A percentile compares a stretch with the other conserved stretches of the same genome.
Conservation (phyloP, 2,329 filamentous ascomycete species). For the Trichophyton simii region DNA sequence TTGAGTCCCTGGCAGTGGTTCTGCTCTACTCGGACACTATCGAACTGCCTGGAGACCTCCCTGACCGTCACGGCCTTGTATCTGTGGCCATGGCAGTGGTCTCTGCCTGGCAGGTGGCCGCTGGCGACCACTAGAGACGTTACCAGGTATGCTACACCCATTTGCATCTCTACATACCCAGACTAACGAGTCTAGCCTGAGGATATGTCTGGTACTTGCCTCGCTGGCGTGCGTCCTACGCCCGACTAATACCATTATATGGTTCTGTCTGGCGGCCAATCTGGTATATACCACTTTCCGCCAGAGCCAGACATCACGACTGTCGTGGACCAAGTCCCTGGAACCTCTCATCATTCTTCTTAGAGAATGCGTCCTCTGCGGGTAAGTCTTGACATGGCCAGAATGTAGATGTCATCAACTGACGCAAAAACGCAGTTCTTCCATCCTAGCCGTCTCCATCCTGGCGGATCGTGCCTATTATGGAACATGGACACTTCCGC, state of each 20-base stretch:
- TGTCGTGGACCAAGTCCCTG: neutral
- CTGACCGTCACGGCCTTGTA: slow-evolving; percentile 68
- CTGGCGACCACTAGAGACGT: slow-evolving; percentile 3
- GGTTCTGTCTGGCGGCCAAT: slow-evolving; percentile 54
- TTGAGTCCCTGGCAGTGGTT: slow-evolving; percentile 94
- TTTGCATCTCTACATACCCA: neutral
- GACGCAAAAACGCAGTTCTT: slow-evolving; percentile 8
- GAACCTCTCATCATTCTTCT: slow-evolving; percentile 37
- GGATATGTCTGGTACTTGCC: slow-evolving; percentile 59
- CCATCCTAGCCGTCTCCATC: slow-evolving; percentile 51
- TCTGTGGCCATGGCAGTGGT: slow-evolving; percentile 75
- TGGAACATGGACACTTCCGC: slow-evolving; percentile 74
- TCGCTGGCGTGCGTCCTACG: slow-evolving; percentile 73
- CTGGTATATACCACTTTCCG: slow-evolving; percentile 29
- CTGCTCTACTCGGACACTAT: slow-evolving; percentile 82
- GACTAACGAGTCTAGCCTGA: slow-evolving; percentile 32
- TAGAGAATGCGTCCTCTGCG: slow-evolving; percentile 53
- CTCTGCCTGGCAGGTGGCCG: slow-evolving; percentile 19
- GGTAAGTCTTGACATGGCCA: slow-evolving; percentile 19
- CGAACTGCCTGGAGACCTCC: slow-evolving; percentile 85
- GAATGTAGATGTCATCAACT: neutral
- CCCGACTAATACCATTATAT: slow-evolving; percentile 80
- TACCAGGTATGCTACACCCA: neutral
- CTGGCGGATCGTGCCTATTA: slow-evolving; percentile 69
- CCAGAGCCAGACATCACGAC: neutral